phyloP scores from a whole-genome alignment of 2,329 filamentous ascomycete genomes.

The Trichoderma sp. region DNA sequence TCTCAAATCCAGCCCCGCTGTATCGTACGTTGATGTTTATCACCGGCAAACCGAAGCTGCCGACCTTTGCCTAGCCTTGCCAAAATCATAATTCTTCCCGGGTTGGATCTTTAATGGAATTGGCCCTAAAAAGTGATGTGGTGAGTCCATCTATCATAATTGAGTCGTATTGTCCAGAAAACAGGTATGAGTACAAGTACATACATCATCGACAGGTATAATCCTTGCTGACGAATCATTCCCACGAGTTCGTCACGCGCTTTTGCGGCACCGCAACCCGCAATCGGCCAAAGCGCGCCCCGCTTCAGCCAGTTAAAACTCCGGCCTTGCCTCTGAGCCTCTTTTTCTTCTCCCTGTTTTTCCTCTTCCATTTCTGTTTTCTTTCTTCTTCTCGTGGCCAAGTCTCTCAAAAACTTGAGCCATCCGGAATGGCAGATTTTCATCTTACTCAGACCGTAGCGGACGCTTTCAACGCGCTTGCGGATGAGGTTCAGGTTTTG shows the following conservation, averaged over 20 bases:
- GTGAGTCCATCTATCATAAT: neutral
- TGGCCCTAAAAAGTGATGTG: neutral
- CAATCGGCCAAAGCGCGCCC: conserved; percentile 16
- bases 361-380: conserved; percentile 22
- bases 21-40: neutral
- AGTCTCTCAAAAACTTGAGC: conserved; percentile 9
- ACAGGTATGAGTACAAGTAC: neutral
- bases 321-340: conserved; percentile 20
- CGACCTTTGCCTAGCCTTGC: neutral
- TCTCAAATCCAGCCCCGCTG: neutral
- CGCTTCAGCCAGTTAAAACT: conserved; percentile 17
- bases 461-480: conserved; percentile 62
- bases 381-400: conserved; percentile 19
- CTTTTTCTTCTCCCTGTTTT: conserved; percentile 22
- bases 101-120: neutral
- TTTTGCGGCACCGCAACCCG: neutral
- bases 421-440: conserved; percentile 37
- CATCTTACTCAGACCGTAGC: conserved; percentile 55
- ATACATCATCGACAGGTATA: neutral
- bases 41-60: neutral
- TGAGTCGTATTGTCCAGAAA: neutral
- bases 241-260: neutral
- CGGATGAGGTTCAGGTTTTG: conserved; percentile 62
- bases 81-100: neutral
- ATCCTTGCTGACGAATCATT: conserved; percentile 17